Evolutionary conservation across 179 eudicot genomes (phyloP).

Genomic region (Beta corolliflora): DNA sequence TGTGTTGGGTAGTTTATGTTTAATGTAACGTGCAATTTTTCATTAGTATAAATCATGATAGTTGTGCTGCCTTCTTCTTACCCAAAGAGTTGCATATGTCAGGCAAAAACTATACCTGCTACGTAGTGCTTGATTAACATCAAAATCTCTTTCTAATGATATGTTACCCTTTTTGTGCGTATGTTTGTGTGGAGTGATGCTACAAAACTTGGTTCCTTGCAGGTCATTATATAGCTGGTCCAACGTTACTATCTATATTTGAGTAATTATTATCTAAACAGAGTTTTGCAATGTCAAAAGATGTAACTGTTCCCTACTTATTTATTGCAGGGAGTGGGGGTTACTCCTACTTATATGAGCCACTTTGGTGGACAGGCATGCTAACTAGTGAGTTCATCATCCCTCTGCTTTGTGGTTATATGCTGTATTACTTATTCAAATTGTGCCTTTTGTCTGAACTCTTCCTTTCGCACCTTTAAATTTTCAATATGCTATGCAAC

Average conservation of each 20-base stretch:
- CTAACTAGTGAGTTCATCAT: constrained; percentile 41
- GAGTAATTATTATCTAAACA: neutral
- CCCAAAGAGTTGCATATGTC: no score
- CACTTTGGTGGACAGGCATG: constrained; percentile 62
- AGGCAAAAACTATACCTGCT: neutral
- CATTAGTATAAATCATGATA: neutral
- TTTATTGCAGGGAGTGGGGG: constrained; percentile 48
- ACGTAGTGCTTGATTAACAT: neutral
- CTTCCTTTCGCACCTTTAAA: neutral
- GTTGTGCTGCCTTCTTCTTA: neutral
- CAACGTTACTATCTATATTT: neutral
- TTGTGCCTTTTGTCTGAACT: neutral
- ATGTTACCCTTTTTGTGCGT: neutral
- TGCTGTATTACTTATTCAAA: neutral
- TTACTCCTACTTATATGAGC: constrained; percentile 48
- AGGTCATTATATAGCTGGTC: neutral
- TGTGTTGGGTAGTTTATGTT: neutral
- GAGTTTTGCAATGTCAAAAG: neutral
- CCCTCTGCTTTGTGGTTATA: neutral
- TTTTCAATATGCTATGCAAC: neutral
- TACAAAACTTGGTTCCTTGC: neutral
- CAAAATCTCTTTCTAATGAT: neutral
- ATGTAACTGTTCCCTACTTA: constrained; percentile 10
- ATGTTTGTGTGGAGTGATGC: neutral
- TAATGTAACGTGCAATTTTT: neutral